Conservation (phyloP, 257 asterid genomes). For the Ajuga chamaepitys region DNA sequence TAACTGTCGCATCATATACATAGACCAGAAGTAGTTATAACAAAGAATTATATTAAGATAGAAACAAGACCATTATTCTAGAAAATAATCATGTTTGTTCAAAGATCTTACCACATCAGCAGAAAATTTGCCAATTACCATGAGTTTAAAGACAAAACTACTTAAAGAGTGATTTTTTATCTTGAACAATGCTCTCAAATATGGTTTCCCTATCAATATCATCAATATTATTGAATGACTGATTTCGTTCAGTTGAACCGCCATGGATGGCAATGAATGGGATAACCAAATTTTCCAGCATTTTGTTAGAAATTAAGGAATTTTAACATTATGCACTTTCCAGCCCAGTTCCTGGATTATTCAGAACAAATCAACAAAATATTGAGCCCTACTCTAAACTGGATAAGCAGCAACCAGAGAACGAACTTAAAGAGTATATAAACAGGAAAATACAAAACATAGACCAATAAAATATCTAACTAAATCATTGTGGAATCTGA, state of each 20-base stretch:
- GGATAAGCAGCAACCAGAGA: too few species aligned
- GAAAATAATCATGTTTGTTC: not conserved
- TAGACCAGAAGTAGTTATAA: not conserved
- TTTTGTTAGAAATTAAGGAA: not conserved
- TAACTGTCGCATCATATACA: not conserved
- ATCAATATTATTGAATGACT: not conserved
- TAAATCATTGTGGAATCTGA: too few species aligned
- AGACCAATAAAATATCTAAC: too few species aligned
- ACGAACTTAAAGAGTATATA: too few species aligned
- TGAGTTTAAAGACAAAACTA: not conserved
- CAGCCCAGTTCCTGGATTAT: not conserved
- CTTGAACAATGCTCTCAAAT: not conserved
- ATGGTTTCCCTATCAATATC: not conserved
- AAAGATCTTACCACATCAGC: not conserved
- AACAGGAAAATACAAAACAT: too few species aligned
- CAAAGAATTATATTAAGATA: not conserved
- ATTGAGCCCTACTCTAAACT: not conserved
- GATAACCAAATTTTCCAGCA: not conserved
- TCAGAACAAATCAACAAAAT: conserved; percentile 4
- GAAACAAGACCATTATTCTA: not conserved
- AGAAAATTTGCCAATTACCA: not conserved
- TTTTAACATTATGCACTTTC: not conserved
- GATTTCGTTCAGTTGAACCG: not conserved
- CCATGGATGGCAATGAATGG: not conserved
- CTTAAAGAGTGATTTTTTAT: not conserved